Percentiles rank a stretch among this genome's conserved stretches.
These are phyloP conservation scores for Westerdykella aurantiaca DNA, from an alignment of 2,329 filamentous ascomycete genomes.

Conservation along the genomic window DNA sequence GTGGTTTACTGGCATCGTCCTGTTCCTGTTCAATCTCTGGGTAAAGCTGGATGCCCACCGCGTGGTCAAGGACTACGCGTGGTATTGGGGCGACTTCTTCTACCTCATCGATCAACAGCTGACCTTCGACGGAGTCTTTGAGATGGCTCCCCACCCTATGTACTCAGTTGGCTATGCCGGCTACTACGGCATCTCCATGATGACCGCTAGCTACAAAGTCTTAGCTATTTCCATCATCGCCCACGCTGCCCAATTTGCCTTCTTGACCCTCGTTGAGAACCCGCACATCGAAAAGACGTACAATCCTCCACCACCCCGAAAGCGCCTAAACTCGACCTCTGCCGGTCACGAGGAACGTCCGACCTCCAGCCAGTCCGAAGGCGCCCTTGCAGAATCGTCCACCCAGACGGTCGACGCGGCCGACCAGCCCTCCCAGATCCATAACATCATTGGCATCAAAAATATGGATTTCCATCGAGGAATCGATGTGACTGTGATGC, in stretches of 20 bases:
- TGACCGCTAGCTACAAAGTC: slow-evolving; percentile 96
- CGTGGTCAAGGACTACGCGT: slow-evolving; percentile 97
- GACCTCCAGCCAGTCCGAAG: slow-evolving; percentile 32
- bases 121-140: slow-evolving; percentile 97
- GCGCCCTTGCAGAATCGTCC: slow-evolving; percentile 31
- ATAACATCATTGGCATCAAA: slow-evolving; percentile 73
- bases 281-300: slow-evolving; percentile 98
- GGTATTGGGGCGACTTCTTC: slow-evolving; percentile 99
- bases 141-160: slow-evolving; percentile 98
- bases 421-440: slow-evolving; percentile 60
- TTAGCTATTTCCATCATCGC: slow-evolving; percentile 94
- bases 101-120: slow-evolving; percentile 96
- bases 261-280: slow-evolving; percentile 87
- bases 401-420: slow-evolving; percentile 39
- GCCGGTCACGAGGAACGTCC: slow-evolving; percentile 37
- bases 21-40: slow-evolving; percentile 95
- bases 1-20: slow-evolving; percentile 69
- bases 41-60: slow-evolving; percentile 96
- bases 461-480: slow-evolving; percentile 87
- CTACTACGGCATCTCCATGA: slow-evolving; percentile 96
- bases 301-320: slow-evolving; percentile 75
- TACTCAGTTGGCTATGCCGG: slow-evolving; percentile 97
- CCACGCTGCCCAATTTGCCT: slow-evolving; percentile 89
- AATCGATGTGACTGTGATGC: slow-evolving; percentile 73
- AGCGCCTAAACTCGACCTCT: slow-evolving; percentile 41